Evolutionary conservation across 2,329 filamentous ascomycete genomes (phyloP), one percentile per base, ranked within the genome.

Genomic region (Clonostachys solani): DNA sequence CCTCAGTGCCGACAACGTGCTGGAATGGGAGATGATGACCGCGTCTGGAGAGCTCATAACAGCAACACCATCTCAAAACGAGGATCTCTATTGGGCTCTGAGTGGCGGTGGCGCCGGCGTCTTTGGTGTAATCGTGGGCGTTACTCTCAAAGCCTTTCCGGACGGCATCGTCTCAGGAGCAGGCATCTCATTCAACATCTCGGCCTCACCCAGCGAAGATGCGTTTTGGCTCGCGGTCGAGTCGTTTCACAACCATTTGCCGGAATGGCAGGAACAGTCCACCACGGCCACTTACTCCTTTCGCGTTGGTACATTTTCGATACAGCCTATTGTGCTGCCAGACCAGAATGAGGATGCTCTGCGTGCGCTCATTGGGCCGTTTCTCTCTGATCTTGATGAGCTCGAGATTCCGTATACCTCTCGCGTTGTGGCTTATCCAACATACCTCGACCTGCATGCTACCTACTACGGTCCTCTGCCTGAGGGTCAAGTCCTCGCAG

Each of bases 1-100:
- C 7, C 63, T 87, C 2, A 77, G 62, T 10, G 79, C 78, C 0
- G 82, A 86, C 55, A 74, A 85, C 46, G 70, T 74, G 0, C 65
- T 85, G 2, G 67, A 74, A 47, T 77, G 67, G 49, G 69, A 80
- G 50, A 75, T 83, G 1, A 69, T 85, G 16, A 76, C 73, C 8
- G 74, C 70, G 0, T 56, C 59, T 19, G 80, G 81, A 1, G 49
- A 65, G 16, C 55, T 73, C 33, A 49, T 81, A 3, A 72, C 60
- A 3, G 78, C 77, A 4, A 72, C 66, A 10, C 68, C 62, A 4
- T 56, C 60, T 1, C 42, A 72, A 17, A 70, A 80, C 47, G 45
- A 65, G 0, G 81, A 85, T 45, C 65, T 87, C 2, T 86, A 80
- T 64, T 87, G 81, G 82, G 83, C 82, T 2, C 61, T 84, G 2